Evolutionary conservation across 2,329 filamentous ascomycete genomes (phyloP).

Genomic region (Neospermospora avenae): DNA sequence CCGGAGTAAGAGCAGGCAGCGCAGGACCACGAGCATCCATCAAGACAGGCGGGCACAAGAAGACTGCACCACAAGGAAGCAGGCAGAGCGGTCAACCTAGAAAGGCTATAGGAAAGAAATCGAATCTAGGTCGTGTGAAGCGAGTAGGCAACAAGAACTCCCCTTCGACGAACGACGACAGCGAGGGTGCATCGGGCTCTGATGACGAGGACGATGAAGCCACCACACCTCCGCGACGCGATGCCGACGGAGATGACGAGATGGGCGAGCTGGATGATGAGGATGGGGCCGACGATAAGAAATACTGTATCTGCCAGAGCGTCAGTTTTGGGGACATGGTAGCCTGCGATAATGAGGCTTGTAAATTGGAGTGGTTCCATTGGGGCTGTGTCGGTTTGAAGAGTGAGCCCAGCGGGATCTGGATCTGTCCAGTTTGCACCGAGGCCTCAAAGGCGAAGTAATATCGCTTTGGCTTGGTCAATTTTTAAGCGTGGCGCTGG

Average conservation of each 20-base stretch:
- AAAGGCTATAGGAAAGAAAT: conserved; percentile 43
- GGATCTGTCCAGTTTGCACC: conserved; percentile 64
- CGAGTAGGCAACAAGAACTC: conserved; percentile 52
- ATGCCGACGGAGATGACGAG: conserved; percentile 49
- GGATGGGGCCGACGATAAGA: conserved; percentile 68
- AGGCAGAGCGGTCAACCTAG: conserved; percentile 32
- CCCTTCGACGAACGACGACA: conserved; percentile 61
- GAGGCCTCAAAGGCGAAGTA: background rate
- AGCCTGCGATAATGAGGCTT: conserved; percentile 79
- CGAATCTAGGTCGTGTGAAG: conserved; percentile 61
- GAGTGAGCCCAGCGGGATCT: conserved; percentile 64
- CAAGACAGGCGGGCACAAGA: conserved; percentile 35
- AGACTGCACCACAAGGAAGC: conserved; percentile 33
- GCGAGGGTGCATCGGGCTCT: conserved; percentile 57
- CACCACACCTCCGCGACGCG: conserved; percentile 43
- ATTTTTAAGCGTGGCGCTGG: conserved; percentile 5
- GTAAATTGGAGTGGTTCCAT: conserved; percentile 84
- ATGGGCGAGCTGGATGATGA: conserved; percentile 60
- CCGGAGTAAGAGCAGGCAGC: conserved; percentile 49
- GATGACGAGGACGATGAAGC: conserved; percentile 48
- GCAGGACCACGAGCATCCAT: conserved; percentile 51
- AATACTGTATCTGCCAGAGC: conserved; percentile 80
- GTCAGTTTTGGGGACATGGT: conserved; percentile 88
- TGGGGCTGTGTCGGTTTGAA: conserved; percentile 71
- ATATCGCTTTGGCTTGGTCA: background rate